Conservation (phyloP, 495 filamentous ascomycete genomes). For the Aspergillus campestris region DNA sequence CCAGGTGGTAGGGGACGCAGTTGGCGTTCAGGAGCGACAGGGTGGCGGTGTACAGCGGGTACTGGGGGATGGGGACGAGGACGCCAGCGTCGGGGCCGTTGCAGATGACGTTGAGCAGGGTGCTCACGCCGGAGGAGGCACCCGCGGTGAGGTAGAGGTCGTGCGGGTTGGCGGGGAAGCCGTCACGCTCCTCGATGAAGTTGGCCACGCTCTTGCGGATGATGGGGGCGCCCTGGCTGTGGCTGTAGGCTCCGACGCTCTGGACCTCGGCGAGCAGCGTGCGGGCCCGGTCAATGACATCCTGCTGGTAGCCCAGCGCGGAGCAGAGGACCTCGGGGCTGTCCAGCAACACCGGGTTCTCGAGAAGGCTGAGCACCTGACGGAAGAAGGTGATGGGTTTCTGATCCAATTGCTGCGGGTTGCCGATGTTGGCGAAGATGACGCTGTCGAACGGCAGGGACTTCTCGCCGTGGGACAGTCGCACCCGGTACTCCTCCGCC, state of each 20-base stretch:
- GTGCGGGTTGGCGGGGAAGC: constrained; percentile 66
- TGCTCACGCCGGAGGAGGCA: constrained; percentile 90
- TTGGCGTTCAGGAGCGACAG: constrained; percentile 75
- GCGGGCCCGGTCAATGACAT: constrained; percentile 78
- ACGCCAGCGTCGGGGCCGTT: constrained; percentile 69
- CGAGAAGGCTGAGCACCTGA: constrained; percentile 88
- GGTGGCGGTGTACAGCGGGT: constrained; percentile 94
- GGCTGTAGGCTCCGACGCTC: constrained; percentile 92
- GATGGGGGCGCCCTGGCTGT: constrained; percentile 76
- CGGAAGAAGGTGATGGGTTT: constrained; percentile 99
- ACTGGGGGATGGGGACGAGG: constrained; percentile 93
- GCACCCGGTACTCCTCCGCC: constrained; percentile 78
- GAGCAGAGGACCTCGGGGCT: constrained; percentile 60
- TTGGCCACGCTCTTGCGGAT: constrained; percentile 84
- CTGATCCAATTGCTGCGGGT: constrained; percentile 97
- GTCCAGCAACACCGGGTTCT: constrained; percentile 78
- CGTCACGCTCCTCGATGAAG: constrained; percentile 88
- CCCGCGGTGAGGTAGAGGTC: constrained; percentile 83
- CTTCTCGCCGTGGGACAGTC: constrained; percentile 51
- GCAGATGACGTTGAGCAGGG: constrained; percentile 84
- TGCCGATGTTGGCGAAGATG: constrained; percentile 96
- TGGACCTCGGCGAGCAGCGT: constrained; percentile 72
- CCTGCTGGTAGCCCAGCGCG: constrained; percentile 68
- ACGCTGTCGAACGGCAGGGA: constrained; percentile 78
- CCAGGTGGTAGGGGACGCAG: constrained; percentile 86